These are phyloP conservation scores for Botryotinia narcissicola DNA, from an alignment of 2,329 filamentous ascomycete genomes.

Conservation along the genomic window DNA sequence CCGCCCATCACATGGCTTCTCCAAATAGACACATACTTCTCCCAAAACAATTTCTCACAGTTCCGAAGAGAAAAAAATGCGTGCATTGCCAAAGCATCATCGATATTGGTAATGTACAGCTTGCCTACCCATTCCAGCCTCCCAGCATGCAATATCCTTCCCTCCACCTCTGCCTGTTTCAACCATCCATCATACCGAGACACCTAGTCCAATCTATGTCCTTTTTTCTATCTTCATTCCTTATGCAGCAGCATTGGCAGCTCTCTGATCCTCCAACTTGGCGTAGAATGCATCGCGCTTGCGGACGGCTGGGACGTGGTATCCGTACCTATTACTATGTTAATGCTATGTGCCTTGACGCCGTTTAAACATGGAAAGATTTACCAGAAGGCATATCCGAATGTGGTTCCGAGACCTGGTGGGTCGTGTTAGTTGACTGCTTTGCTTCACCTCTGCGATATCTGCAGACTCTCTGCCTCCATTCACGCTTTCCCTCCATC, in stretches of 20 bases:
- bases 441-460: constrained; percentile 14
- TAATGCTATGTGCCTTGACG: not conserved
- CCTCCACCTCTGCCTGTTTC: not conserved
- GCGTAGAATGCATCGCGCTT: constrained; percentile 43
- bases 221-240: constrained; percentile 17
- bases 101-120: constrained; percentile 38
- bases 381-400: constrained; percentile 57
- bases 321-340: constrained; percentile 38
- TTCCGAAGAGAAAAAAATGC: constrained; percentile 23
- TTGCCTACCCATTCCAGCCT: constrained; percentile 24
- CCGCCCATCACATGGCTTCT: not conserved
- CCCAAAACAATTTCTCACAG: not conserved
- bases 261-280: constrained; percentile 43
- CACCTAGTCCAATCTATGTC: constrained; percentile 6
- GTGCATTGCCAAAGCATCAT: constrained; percentile 34
- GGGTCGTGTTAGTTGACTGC: constrained; percentile 13
- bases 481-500: not conserved
- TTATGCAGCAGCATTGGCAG: constrained; percentile 36
- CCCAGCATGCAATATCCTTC: not conserved
- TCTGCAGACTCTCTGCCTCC: not conserved
- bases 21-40: not conserved
- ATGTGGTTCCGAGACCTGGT: constrained; percentile 52
- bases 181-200: not conserved
- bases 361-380: constrained; percentile 22
- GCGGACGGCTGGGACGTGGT: constrained; percentile 45